Conservation (phyloP, 116 monocot species). For the Dioscorea cayenensis region DNA sequence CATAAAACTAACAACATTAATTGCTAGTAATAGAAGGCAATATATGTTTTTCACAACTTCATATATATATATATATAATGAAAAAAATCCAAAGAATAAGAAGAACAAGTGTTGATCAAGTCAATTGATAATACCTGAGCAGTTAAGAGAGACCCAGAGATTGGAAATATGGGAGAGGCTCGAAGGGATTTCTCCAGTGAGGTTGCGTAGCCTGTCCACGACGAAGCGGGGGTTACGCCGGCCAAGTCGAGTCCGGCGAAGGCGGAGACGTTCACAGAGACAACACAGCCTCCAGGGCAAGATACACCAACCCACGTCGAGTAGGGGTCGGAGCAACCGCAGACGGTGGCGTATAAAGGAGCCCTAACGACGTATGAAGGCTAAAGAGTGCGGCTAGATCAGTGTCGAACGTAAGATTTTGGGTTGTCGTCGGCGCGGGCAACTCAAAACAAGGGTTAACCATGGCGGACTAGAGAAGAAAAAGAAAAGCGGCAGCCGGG, state of each 20-base stretch:
- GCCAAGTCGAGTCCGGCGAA: too few species aligned
- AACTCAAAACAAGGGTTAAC: background rate
- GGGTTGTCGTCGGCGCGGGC: conserved; percentile 12
- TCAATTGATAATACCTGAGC: too few species aligned
- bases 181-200: conserved; percentile 46
- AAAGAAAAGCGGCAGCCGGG: too few species aligned
- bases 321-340: conserved; percentile 62
- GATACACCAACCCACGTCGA: conserved; percentile 52
- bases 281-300: conserved; percentile 55
- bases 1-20: too few species aligned
- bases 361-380: too few species aligned
- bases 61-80: too few species aligned
- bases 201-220: conserved; percentile 73
- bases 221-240: conserved; percentile 47
- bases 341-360: conserved; percentile 84
- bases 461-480: too few species aligned
- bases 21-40: too few species aligned
- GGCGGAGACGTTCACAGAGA: conserved; percentile 32
- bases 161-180: conserved; percentile 18
- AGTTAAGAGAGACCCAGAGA: conserved; percentile 12
- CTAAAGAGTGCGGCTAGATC: conserved; percentile 64
- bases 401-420: conserved; percentile 19
- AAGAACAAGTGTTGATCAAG: too few species aligned
- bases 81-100: too few species aligned
- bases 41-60: too few species aligned